These are phyloP conservation scores for Russula griseocarnosa DNA, from an alignment of 768 basidiomycete species.

Conservation along the genomic window DNA sequence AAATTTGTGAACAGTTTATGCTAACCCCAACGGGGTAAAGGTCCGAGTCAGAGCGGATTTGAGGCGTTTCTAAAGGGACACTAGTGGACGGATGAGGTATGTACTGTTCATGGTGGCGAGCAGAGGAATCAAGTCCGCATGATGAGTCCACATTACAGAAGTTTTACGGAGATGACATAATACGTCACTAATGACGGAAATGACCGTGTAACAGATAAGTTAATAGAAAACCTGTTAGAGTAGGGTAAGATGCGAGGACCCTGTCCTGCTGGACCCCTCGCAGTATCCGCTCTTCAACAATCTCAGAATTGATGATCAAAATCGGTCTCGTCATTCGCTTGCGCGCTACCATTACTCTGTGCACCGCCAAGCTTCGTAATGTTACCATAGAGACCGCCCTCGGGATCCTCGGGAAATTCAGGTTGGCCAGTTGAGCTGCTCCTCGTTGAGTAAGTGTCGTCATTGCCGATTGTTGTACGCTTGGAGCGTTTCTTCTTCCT, in stretches of 20 bases:
- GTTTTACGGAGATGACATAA: too few species aligned
- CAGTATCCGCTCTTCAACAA: background rate
- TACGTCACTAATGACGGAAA: too few species aligned
- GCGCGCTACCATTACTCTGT: conserved; percentile 90
- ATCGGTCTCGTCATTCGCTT: conserved; percentile 97
- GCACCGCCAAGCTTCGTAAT: conserved; percentile 68
- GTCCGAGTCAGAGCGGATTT: too few species aligned
- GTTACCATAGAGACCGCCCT: conserved; percentile 58
- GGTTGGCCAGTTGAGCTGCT: conserved; percentile 38
- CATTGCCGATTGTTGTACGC: conserved; percentile 42
- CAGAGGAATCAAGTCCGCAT: too few species aligned
- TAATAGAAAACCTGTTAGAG: background rate
- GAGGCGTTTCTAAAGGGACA: too few species aligned
- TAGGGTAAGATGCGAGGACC: background rate
- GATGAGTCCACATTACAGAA: too few species aligned
- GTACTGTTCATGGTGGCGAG: too few species aligned
- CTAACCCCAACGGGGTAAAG: too few species aligned
- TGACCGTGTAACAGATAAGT: background rate
- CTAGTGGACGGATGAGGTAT: too few species aligned
- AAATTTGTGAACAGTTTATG: background rate
- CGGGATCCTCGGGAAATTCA: conserved; percentile 66
- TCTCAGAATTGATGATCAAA: conserved; percentile 53
- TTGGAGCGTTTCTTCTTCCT: conserved; percentile 66
- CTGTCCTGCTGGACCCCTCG: background rate
- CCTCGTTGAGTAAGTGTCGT: conserved; percentile 35